Evolutionary conservation across 371 early-diverging fungal species (phyloP).

Genomic region (Mortierella sp.): DNA sequence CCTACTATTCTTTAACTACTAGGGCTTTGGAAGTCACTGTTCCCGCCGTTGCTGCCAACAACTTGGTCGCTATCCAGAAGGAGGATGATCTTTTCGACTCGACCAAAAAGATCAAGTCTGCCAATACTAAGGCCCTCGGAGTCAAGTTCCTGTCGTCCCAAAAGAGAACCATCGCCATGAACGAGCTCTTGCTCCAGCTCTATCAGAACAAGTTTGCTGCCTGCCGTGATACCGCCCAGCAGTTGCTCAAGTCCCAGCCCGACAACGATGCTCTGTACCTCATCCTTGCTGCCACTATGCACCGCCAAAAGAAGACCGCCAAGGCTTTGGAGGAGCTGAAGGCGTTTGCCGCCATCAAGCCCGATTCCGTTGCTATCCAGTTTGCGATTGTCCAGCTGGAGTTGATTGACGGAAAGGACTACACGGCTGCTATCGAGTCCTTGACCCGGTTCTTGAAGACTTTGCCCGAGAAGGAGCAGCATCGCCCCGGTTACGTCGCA

Average conservation of each 20-base stretch:
- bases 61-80: conserved; percentile 70
- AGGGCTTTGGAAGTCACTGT: conserved; percentile 67
- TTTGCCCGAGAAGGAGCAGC: conserved; percentile 55
- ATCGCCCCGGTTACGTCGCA: conserved; percentile 77
- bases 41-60: conserved; percentile 78
- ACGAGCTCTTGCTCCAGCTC: conserved; percentile 74
- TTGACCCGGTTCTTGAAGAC: conserved; percentile 62
- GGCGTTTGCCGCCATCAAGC: conserved; percentile 60
- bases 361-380: conserved; percentile 69
- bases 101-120: conserved; percentile 68
- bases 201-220: conserved; percentile 76
- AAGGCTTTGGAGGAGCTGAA: conserved; percentile 74
- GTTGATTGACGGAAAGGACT: conserved; percentile 62
- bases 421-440: conserved; percentile 65
- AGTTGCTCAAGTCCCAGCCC: conserved; percentile 70
- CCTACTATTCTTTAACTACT: background rate
- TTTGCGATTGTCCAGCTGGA: conserved; percentile 78
- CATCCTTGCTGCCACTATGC: conserved; percentile 71
- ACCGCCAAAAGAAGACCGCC: conserved; percentile 66
- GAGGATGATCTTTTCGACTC: conserved; percentile 72
- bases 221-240: conserved; percentile 68
- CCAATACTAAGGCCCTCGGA: conserved; percentile 69
- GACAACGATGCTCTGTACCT: conserved; percentile 71
- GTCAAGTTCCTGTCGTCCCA: conserved; percentile 74
- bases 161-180: conserved; percentile 75